These are phyloP conservation scores for Phytopythium ostracodes DNA, from an alignment of 352 stramenopile genomes.

Conservation along the genomic window DNA sequence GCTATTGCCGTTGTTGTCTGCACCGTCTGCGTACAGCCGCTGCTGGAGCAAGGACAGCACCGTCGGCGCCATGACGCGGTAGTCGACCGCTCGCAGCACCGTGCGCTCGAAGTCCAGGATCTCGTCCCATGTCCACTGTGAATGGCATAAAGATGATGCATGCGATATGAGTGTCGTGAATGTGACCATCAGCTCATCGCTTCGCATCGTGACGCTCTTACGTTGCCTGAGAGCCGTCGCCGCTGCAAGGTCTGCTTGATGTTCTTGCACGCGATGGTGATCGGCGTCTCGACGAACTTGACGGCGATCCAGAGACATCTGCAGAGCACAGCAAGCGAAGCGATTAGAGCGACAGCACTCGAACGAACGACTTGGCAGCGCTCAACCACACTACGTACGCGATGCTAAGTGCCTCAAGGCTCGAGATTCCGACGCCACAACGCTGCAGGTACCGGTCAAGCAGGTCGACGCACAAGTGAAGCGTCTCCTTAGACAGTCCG, in stretches of 20 bases:
- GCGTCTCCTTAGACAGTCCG: conserved; percentile 48
- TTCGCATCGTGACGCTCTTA: conserved; percentile 16
- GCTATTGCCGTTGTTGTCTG: not conserved
- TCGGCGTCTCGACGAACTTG: conserved; percentile 65
- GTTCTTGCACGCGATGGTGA: conserved; percentile 45
- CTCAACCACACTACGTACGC: conserved; percentile 24
- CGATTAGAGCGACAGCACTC: not conserved
- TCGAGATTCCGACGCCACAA: conserved; percentile 15
- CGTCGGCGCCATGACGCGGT: conserved; percentile 50
- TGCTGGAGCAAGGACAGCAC: conserved; percentile 42
- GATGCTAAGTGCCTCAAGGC: conserved; percentile 56
- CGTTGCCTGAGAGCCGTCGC: conserved; percentile 53
- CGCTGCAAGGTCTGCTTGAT: conserved; percentile 66
- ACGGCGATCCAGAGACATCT: conserved; percentile 70
- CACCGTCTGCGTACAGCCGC: conserved; percentile 21
- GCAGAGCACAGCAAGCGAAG: not conserved
- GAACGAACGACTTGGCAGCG: not conserved
- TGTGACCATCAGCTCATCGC: not conserved
- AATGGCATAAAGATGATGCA: not conserved
- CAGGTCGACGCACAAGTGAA: conserved; percentile 54
- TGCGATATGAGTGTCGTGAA: not conserved
- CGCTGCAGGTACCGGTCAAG: conserved; percentile 45
- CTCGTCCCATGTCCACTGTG: conserved; percentile 60
- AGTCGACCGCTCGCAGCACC: conserved; percentile 41
- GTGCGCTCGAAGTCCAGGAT: conserved; percentile 46